Evolutionary conservation across 805 yeast genomes (phyloP).

Genomic region (Nakazawaea pomicola): DNA sequence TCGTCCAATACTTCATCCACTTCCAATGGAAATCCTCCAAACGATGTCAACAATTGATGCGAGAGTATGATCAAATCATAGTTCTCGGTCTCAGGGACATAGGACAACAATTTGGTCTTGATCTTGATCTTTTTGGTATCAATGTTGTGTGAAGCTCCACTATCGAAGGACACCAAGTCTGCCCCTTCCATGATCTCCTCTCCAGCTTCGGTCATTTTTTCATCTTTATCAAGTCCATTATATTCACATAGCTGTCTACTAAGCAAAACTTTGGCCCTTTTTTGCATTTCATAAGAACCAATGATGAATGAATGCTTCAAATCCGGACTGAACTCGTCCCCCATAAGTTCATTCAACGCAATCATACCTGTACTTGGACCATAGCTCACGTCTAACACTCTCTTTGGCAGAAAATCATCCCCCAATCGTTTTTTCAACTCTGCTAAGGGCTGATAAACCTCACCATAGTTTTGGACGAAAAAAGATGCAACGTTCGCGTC

Average conservation of each 20-base stretch:
- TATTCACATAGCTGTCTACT: conserved; percentile 61
- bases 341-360: conserved; percentile 82
- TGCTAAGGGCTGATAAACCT: conserved; percentile 54
- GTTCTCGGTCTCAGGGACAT: conserved; percentile 43
- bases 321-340: conserved; percentile 53
- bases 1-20: conserved; percentile 64
- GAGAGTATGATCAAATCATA: conserved; percentile 83
- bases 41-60: conserved; percentile 65
- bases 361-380: conserved; percentile 94
- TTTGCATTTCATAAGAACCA: conserved; percentile 69
- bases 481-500: conserved; percentile 80
- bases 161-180: conserved; percentile 9
- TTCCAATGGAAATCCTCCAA: conserved; percentile 60
- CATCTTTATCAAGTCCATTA: conserved; percentile 19
- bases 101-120: conserved; percentile 49
- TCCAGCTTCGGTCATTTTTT: conserved; percentile 20
- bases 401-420: conserved; percentile 52
- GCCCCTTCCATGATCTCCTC: conserved; percentile 17
- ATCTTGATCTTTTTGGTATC: conserved; percentile 51
- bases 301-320: conserved; percentile 67
- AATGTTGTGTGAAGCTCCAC: conserved; percentile 27
- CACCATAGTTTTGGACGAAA: conserved; percentile 77
- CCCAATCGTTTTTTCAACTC: conserved; percentile 62
- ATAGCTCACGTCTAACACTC: conserved; percentile 73
- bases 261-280: conserved; percentile 71